Evolutionary conservation across 129 eudicot species (phyloP).

Genomic region (Smallanthus sonchifolius): DNA sequence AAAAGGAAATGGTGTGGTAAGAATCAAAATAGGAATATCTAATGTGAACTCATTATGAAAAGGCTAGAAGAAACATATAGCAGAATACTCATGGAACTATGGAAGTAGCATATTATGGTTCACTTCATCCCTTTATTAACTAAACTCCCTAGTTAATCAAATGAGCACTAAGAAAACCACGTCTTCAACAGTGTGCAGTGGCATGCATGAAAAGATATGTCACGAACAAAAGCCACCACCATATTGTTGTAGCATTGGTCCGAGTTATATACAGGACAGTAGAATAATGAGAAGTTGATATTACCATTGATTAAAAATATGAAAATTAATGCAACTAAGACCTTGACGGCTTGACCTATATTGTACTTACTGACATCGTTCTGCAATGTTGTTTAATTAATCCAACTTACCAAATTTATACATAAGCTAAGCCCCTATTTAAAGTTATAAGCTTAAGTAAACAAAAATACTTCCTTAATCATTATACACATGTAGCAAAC

Average conservation of each 20-base stretch:
- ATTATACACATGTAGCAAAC: not conserved
- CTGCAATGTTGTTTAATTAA: not conserved
- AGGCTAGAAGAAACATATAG: too few species aligned
- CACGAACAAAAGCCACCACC: conserved; percentile 1
- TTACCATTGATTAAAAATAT: not conserved
- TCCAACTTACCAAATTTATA: not conserved
- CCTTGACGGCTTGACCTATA: not conserved
- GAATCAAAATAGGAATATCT: not conserved
- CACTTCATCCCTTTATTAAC: not conserved
- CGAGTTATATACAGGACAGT: not conserved
- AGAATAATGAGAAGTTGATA: not conserved
- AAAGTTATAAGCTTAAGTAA: conserved; percentile 2
- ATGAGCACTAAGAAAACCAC: not conserved
- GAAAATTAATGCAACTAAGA: not conserved
- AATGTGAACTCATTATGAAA: not conserved
- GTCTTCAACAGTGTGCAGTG: not conserved
- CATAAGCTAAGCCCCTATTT: not conserved
- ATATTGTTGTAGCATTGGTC: not conserved
- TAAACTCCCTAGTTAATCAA: not conserved
- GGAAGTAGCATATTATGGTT: not conserved
- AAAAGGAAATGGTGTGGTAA: not conserved
- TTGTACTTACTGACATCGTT: not conserved
- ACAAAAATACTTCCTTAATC: not conserved
- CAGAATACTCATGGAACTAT: not conserved
- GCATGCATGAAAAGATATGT: not conserved